Conservation (phyloP, 208 protist species). For the Leishmania braziliensis region DNA sequence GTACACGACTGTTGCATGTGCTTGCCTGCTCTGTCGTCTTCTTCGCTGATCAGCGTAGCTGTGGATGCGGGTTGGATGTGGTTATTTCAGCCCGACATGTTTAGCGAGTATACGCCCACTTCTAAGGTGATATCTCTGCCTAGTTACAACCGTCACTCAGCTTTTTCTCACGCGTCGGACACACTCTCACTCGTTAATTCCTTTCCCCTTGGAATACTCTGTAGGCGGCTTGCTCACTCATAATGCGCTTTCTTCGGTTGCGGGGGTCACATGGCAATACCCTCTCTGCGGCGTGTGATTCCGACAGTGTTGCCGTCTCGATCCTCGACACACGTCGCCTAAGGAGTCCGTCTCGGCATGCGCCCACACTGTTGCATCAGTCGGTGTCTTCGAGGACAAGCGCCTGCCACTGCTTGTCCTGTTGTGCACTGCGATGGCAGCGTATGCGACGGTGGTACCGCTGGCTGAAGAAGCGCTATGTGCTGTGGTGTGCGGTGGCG, state of each 20-base stretch:
- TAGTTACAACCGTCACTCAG: neutral
- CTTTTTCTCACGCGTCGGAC: neutral
- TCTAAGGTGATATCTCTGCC: neutral
- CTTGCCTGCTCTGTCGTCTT: neutral
- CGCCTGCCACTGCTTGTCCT: neutral
- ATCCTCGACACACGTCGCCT: neutral
- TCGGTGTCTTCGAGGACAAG: neutral
- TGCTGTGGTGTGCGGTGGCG: constrained; percentile 2
- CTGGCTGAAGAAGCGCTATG: constrained; percentile 8
- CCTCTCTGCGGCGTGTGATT: neutral
- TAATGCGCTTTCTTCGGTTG: constrained; percentile 16
- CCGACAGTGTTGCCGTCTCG: constrained; percentile 4
- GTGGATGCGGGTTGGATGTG: neutral
- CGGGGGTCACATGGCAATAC: neutral
- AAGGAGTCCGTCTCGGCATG: neutral
- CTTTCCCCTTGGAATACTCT: no score
- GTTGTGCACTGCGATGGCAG: neutral
- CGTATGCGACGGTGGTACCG: constrained; percentile 8
- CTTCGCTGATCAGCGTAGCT: neutral
- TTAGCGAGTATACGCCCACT: neutral
- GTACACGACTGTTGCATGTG: neutral
- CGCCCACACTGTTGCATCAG: neutral
- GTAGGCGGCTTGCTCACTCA: neutral
- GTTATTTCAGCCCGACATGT: neutral
- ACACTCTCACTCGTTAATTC: neutral